A percentile compares a stretch with the other conserved stretches of the same genome.
Conservation (phyloP, 2,329 filamentous ascomycete species). For the Colletotrichum aenigma region DNA sequence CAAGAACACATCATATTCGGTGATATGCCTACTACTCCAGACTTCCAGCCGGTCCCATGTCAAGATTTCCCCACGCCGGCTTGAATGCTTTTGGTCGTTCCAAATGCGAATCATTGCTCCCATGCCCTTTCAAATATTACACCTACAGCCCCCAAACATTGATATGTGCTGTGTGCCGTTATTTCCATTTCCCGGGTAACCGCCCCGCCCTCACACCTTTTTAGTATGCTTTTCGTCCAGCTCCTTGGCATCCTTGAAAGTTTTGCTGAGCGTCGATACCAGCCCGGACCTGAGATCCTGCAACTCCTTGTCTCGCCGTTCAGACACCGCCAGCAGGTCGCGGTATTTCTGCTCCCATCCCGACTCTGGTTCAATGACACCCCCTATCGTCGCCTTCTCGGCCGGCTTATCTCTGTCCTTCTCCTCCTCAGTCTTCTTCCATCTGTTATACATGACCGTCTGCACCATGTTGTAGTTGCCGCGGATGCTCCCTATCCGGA, state of each 20-base stretch:
- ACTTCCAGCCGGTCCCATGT: background rate
- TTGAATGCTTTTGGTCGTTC: background rate
- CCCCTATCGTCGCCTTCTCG: background rate
- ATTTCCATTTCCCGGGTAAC: background rate
- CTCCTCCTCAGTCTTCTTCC: constrained; percentile 35
- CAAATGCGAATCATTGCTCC: background rate
- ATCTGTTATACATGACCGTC: constrained; percentile 46
- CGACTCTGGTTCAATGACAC: background rate
- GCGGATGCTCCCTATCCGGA: constrained; percentile 56
- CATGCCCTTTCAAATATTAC: background rate
- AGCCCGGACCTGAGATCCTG: constrained; percentile 46
- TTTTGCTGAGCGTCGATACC: constrained; percentile 35
- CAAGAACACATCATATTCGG: background rate
- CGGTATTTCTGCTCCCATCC: constrained; percentile 59
- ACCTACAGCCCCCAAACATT: background rate
- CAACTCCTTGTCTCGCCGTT: constrained; percentile 60
- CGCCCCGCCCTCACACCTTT: background rate
- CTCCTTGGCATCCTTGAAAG: background rate
- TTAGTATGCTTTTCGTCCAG: background rate
- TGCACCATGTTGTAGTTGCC: constrained; percentile 59
- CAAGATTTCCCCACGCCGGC: background rate
- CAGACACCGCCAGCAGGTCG: constrained; percentile 63
- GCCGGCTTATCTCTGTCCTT: constrained; percentile 33
- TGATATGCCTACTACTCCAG: background rate
- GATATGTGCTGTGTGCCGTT: background rate